Base-by-base conservation (phyloP, 345 rosid genomes). In the Cochlearia excelsa region DNA sequence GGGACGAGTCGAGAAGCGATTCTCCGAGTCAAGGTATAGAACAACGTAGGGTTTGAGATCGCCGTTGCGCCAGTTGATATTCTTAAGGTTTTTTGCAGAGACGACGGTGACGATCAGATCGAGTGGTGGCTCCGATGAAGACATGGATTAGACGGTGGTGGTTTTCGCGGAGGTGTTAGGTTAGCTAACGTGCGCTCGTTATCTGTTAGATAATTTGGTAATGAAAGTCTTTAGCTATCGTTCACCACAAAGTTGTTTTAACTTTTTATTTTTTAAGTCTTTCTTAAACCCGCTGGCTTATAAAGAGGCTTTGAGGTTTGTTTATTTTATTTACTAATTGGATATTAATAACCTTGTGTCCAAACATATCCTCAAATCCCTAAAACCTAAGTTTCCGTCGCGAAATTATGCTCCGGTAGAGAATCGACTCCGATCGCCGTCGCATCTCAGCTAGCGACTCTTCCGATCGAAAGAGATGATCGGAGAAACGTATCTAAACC, bases 401-500 rank as follows among this genome's bases (percentile, higher is more conserved):
- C 68, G 29, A 72, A 72, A 43, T 53, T 56, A 42, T 41, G 34
- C 59, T 65, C 75, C 46, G 47, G 29, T 1, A 76, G 40, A 49
- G 46, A 30, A 1, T n/a, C 69, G 28, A 75, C 43, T 9, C 67
- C 81, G 1, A 71, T 86, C 59, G 57, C 80, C 9, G 43, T 92
- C 73, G 57, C 82, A 7, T 81, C 80, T 35, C 78, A 83, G 75
- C 68, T 74, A 51, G 78, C 95, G 28, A 76, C 89, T 1, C 74
- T 86, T 30, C 94, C 95, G 0, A 62, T 89, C n/a, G n/a, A n/a
- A 97, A 6, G 90, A 93, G 46, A 85, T 77, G 37, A 10, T 93
- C 11, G 97, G 97, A 1, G 99, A 93, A 59, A 83, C 97, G 6
- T 78, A 54, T 57, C 81, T 93, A 4, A 87, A 89, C 81, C 84